A percentile compares a stretch with the other conserved stretches of the same genome.
Conservation (phyloP, 805 yeast genomes). For the Myxozyma sirexii region DNA sequence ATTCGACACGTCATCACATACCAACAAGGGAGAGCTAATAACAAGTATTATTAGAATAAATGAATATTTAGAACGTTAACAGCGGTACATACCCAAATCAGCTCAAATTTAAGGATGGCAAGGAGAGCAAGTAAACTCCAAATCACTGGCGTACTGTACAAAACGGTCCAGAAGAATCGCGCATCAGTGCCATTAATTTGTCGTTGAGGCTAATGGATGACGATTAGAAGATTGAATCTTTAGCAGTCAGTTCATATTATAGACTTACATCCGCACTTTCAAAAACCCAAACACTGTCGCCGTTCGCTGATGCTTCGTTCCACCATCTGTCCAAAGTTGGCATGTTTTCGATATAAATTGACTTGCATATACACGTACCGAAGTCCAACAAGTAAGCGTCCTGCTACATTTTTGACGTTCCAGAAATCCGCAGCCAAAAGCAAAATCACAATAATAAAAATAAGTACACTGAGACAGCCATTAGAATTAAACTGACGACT, state of each 20-base stretch:
- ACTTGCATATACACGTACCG: conserved; percentile 31
- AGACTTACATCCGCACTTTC: conserved; percentile 73
- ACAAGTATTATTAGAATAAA: too few species aligned
- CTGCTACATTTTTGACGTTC: conserved; percentile 89
- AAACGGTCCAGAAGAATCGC: conserved; percentile 79
- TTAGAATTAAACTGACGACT: neutral
- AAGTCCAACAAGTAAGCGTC: conserved; percentile 85
- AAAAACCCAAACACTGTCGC: conserved; percentile 81
- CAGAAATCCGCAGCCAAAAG: conserved; percentile 88
- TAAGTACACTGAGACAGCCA: conserved; percentile 52
- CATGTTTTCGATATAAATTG: neutral
- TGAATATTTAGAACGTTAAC: too few species aligned
- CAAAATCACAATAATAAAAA: conserved; percentile 77
- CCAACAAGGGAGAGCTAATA: conserved; percentile 38
- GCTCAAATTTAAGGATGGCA: conserved; percentile 76
- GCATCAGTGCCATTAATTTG: conserved; percentile 89
- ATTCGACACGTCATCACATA: conserved; percentile 2
- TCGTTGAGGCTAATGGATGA: conserved; percentile 50
- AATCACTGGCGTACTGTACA: conserved; percentile 71
- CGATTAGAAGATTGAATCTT: too few species aligned
- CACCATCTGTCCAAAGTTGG: conserved; percentile 69
- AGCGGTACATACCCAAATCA: conserved; percentile 56
- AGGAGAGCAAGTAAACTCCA: conserved; percentile 78
- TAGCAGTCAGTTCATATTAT: too few species aligned
- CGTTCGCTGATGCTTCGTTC: conserved; percentile 75